phyloP scores from a whole-genome alignment of 306 rosid genomes.

The Acmispon strigosus region DNA sequence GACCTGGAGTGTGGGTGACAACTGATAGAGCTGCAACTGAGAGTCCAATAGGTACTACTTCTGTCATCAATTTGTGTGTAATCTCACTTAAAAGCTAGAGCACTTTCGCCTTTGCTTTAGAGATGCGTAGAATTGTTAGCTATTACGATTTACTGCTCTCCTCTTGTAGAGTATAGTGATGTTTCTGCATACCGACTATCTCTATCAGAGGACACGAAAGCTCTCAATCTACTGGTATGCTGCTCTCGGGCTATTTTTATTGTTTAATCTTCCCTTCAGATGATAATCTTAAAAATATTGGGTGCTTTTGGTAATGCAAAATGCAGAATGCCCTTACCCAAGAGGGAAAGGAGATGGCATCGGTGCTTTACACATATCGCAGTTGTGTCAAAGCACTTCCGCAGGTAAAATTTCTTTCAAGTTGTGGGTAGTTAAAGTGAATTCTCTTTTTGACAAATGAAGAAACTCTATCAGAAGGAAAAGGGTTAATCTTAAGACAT shows the following conservation, averaged over 20 bases:
- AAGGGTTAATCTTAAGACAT: constrained; percentile 1
- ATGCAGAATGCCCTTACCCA: constrained; percentile 71
- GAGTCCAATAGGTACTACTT: constrained; percentile 74
- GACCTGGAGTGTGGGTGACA: constrained; percentile 89
- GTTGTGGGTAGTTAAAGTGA: not conserved
- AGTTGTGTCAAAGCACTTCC: constrained; percentile 99
- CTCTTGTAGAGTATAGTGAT: constrained; percentile 73
- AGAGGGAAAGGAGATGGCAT: constrained; percentile 96
- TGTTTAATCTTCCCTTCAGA: not conserved
- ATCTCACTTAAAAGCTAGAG: not conserved
- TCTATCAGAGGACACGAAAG: constrained; percentile 96
- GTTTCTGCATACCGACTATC: constrained; percentile 89
- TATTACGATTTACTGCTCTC: not conserved
- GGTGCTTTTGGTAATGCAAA: constrained; percentile 15
- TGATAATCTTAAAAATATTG: not conserved
- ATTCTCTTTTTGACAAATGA: not conserved
- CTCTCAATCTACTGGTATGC: constrained; percentile 90
- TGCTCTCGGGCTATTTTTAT: constrained; percentile 5
- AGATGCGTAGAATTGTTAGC: not conserved
- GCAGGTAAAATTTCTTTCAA: constrained; percentile 54
- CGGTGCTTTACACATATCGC: constrained; percentile 94
- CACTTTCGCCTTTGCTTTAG: not conserved
- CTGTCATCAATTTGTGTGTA: not conserved
- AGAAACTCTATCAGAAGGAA: not conserved
- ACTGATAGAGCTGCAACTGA: constrained; percentile 79